Conservation (phyloP, 441 rosid species). For the Rhodomyrtus psidioides region DNA sequence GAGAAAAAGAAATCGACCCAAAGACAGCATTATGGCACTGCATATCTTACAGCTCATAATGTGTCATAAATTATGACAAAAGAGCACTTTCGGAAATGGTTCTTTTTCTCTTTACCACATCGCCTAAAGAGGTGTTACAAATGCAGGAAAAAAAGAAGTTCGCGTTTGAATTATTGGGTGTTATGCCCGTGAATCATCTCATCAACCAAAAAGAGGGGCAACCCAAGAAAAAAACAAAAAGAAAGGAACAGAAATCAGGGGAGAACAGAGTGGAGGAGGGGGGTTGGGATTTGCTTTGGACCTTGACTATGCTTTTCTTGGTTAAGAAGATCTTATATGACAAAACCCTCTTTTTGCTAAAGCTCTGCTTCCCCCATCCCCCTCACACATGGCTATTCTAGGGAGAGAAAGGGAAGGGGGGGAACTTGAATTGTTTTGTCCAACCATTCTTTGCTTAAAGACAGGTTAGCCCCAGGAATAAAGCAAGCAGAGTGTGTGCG, state of each 20-base stretch:
- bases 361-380: conserved; percentile 18
- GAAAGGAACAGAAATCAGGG: background rate
- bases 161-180: conserved; percentile 5
- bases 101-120: background rate
- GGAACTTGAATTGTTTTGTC: conserved; percentile 24
- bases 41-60: background rate
- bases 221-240: conserved; percentile 8
- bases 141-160: background rate
- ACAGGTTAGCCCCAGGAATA: conserved; percentile 54
- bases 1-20: background rate
- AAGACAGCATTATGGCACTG: background rate
- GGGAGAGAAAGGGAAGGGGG: background rate
- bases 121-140: conserved; percentile 8
- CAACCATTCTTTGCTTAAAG: conserved; percentile 79
- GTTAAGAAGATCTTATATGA: conserved; percentile 30
- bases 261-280: background rate
- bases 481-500: conserved; percentile 36
- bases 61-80: background rate
- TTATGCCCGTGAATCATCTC: background rate
- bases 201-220: background rate
- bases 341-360: conserved; percentile 22
- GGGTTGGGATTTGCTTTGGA: conserved; percentile 28
- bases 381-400: conserved; percentile 9
- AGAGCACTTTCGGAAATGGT: background rate
- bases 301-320: conserved; percentile 81